phyloP scores from a whole-genome alignment of 345 rosid species.

The Melaleuca alternifolia region DNA sequence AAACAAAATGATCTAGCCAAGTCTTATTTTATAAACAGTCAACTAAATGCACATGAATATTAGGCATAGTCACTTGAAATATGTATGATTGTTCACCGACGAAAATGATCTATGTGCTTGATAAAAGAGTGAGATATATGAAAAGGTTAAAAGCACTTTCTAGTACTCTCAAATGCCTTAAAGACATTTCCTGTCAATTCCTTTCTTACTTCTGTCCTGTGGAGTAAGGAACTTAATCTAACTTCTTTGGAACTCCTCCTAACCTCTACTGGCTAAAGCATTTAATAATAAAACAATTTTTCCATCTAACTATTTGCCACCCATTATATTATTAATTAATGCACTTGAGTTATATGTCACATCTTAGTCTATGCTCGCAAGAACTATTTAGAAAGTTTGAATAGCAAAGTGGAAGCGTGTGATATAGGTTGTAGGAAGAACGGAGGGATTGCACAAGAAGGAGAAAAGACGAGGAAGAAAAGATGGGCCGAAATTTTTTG shows the following conservation, averaged over 20 bases:
- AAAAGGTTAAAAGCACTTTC: neutral
- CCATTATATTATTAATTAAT: neutral
- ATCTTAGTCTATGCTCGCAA: neutral
- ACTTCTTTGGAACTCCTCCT: neutral
- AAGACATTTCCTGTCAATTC: neutral
- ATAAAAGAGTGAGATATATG: neutral
- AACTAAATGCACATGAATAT: neutral
- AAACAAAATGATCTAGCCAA: neutral
- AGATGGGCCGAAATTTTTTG: neutral
- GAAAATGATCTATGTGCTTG: neutral
- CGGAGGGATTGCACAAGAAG: neutral
- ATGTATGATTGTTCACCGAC: neutral
- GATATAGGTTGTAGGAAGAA: neutral
- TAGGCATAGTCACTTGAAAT: neutral
- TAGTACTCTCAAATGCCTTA: neutral
- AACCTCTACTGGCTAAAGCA: neutral
- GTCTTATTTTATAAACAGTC: neutral
- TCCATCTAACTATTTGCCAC: neutral
- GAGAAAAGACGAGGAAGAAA: neutral
- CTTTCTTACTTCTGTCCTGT: neutral
- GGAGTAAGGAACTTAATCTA: neutral
- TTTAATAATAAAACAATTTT: neutral
- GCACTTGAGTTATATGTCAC: neutral
- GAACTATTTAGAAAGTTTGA: neutral
- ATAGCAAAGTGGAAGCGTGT: neutral